Conservation (phyloP, 495 filamentous ascomycete genomes). For the Hyaloscypha variabilis region DNA sequence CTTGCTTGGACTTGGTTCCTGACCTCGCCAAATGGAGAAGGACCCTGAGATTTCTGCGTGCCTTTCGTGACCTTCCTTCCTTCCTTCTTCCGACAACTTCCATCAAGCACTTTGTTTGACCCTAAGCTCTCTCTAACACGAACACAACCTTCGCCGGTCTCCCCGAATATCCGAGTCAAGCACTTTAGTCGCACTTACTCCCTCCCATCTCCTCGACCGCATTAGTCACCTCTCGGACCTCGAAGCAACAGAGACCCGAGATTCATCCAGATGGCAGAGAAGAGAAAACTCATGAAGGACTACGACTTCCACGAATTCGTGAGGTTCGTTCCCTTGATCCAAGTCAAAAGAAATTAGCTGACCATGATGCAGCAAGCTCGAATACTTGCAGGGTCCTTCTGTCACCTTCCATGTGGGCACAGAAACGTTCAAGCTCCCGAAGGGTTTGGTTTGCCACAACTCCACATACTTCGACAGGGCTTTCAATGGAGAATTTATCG, state of each 20-base stretch:
- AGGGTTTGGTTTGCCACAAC: constrained; percentile 15
- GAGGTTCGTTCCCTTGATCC: background rate
- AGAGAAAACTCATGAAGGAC: constrained; percentile 2
- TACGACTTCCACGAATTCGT: background rate
- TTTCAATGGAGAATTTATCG: constrained; percentile 14
- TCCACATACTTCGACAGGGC: constrained; percentile 15
- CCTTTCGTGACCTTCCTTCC: background rate
- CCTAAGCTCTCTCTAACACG: no score
- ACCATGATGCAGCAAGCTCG: background rate
- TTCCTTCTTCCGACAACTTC: background rate
- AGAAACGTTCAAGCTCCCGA: background rate
- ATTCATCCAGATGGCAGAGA: no score
- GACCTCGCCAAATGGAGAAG: no score
- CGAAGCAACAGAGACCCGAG: no score
- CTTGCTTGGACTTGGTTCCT: no score
- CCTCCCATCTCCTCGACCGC: no score
- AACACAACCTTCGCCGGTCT: no score
- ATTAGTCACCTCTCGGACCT: no score
- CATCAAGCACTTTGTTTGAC: no score
- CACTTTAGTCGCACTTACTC: no score
- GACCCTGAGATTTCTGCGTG: no score
- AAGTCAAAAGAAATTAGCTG: background rate
- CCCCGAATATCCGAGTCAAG: no score
- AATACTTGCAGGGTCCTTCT: background rate
- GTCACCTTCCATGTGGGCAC: background rate